Conservation (phyloP, 2,329 filamentous ascomycete species). For the Penicillium palitans region DNA sequence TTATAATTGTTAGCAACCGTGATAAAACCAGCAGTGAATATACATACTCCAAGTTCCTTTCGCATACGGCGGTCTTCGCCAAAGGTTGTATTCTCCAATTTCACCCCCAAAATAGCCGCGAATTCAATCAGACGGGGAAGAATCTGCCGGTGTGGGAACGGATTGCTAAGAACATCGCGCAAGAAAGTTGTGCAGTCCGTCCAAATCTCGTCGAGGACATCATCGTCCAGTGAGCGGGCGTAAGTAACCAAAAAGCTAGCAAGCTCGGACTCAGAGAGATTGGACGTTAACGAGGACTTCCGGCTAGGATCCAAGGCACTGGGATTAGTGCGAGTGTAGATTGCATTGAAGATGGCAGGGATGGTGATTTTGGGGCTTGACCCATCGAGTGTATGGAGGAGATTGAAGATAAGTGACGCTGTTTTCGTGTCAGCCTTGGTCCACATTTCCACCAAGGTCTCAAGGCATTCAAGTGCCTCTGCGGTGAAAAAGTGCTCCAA, state of each 20-base stretch:
- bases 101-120: conserved; percentile 83
- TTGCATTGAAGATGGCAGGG: conserved; percentile 90
- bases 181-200: conserved; percentile 88
- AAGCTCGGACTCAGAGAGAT: conserved; percentile 78
- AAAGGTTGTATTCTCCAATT: conserved; percentile 97
- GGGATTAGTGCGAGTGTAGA: conserved; percentile 92
- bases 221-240: conserved; percentile 84
- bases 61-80: conserved; percentile 92
- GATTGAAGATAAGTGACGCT: conserved; percentile 70
- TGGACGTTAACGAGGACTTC: conserved; percentile 85
- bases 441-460: conserved; percentile 88
- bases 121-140: conserved; percentile 85
- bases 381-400: conserved; percentile 87
- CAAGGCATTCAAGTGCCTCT: conserved; percentile 88
- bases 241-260: conserved; percentile 90
- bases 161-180: conserved; percentile 85
- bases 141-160: conserved; percentile 90
- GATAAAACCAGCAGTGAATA: neutral
- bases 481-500: conserved; percentile 91
- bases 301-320: conserved; percentile 72
- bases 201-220: conserved; percentile 99
- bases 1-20: conserved; percentile 22
- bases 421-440: conserved; percentile 55
- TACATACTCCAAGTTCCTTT: conserved; percentile 77
- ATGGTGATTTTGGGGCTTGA: conserved; percentile 89